A percentile compares a stretch with the other conserved stretches of the same genome.
phyloP scores from a whole-genome alignment of 495 filamentous ascomycete species.

The Annulohypoxylon maeteangense region DNA sequence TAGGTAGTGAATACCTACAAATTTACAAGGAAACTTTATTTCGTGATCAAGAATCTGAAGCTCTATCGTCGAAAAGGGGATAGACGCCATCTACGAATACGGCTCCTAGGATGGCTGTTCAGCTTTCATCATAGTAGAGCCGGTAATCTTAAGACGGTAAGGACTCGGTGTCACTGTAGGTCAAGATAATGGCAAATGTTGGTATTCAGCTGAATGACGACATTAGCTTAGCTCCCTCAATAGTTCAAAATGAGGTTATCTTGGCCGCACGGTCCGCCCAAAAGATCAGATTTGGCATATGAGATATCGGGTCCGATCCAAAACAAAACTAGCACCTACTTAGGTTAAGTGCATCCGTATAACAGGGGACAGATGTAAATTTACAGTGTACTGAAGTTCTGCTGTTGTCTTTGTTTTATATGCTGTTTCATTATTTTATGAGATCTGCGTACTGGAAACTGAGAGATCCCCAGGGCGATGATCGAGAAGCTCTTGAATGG shows the following conservation, averaged over 20 bases:
- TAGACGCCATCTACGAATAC: neutral
- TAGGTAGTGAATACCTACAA: neutral
- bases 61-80: neutral
- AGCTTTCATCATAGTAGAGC: neutral
- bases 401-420: neutral
- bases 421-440: neutral
- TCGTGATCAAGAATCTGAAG: neutral
- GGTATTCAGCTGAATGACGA: neutral
- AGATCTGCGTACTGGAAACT: neutral
- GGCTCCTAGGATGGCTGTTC: neutral
- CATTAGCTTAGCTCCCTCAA: neutral
- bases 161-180: neutral
- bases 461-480: neutral
- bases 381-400: neutral
- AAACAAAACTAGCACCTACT: neutral
- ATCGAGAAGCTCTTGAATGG: neutral
- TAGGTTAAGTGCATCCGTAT: neutral
- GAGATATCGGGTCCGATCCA: neutral
- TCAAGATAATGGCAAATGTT: neutral
- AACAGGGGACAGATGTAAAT: neutral
- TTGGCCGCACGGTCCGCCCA: slow-evolving; percentile 7
- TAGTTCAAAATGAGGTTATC: slow-evolving; percentile 3
- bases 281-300: neutral
- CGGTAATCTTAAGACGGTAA: neutral
- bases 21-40: neutral